phyloP scores from a whole-genome alignment of 257 asterid genomes.

The Petunia secreta region DNA sequence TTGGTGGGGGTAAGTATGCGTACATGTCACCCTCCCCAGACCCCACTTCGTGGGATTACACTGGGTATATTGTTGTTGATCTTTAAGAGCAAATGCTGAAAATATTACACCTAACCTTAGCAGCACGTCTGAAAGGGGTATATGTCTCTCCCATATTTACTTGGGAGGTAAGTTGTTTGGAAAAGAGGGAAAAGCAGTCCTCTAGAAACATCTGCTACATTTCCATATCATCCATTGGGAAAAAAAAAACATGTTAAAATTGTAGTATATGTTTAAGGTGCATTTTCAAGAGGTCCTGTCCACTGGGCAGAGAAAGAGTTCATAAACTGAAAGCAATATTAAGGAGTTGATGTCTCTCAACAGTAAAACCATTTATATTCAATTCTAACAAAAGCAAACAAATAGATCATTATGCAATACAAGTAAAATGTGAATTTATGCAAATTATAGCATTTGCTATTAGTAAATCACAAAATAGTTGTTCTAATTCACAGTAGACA shows the following conservation, averaged over 20 bases:
- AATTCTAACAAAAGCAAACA: not conserved
- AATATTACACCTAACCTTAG: too few relatives aligned
- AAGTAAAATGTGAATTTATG: not conserved
- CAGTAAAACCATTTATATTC: not conserved
- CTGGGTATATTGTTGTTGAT: too few relatives aligned
- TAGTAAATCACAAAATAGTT: not conserved
- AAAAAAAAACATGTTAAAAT: not conserved
- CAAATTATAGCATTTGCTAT: not conserved
- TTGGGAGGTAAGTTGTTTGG: too few relatives aligned
- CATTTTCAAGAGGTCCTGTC: too few relatives aligned
- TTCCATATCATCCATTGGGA: not conserved
- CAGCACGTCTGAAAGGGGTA: too few relatives aligned
- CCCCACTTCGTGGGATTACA: too few relatives aligned
- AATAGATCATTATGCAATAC: not conserved
- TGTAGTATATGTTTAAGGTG: not conserved
- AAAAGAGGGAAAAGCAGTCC: too few relatives aligned
- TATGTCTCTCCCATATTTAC: too few relatives aligned
- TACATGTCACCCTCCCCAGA: too few relatives aligned
- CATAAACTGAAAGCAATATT: not conserved
- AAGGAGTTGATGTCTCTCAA: not conserved
- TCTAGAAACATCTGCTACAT: constrained; percentile 11
- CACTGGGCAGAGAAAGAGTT: not conserved
- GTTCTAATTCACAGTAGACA: not conserved
- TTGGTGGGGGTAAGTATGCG: too few relatives aligned
- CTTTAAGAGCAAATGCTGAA: too few relatives aligned